Percentiles rank a stretch among this genome's conserved stretches.
Evolutionary conservation across 768 basidiomycete genomes (phyloP).

Genomic region (Butyriboletus loyo): DNA sequence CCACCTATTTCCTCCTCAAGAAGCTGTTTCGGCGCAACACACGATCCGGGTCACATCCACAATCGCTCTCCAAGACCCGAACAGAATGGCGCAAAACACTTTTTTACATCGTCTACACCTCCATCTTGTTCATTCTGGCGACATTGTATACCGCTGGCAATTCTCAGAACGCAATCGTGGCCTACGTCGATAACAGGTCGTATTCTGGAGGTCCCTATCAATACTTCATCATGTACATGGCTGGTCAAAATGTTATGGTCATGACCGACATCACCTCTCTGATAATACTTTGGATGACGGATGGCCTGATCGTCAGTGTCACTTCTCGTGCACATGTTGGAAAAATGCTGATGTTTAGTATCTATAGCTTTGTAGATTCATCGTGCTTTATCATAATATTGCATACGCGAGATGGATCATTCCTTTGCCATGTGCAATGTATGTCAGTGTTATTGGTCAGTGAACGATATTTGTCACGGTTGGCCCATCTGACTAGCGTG

Average conservation of each 20-base stretch:
- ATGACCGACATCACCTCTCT: conserved; percentile 22
- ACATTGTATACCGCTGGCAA: conserved; percentile 29
- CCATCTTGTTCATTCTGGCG: conserved; percentile 25
- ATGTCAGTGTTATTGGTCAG: conserved; percentile 22
- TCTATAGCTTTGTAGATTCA: conserved; percentile 23
- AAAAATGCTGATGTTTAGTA: not conserved
- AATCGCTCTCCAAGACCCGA: not conserved
- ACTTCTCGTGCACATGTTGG: not conserved
- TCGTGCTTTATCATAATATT: conserved; percentile 20
- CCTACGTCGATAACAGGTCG: conserved; percentile 29
- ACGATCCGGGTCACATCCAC: conserved; percentile 6
- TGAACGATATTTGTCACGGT: not conserved
- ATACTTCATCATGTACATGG: conserved; percentile 25
- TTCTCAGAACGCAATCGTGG: conserved; percentile 27
- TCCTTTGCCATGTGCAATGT: conserved; percentile 25
- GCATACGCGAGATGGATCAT: conserved; percentile 24
- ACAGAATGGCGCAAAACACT: conserved; percentile 16
- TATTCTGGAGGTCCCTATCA: conserved; percentile 26
- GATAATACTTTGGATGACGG: conserved; percentile 32
- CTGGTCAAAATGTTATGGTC: conserved; percentile 20
- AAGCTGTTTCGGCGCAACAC: conserved; percentile 11
- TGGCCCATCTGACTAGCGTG: not conserved
- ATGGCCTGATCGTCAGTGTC: conserved; percentile 25
- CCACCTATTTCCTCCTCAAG: conserved; percentile 17
- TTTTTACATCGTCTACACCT: conserved; percentile 28